Percentiles rank a stretch among this genome's conserved stretches.
Conservation (phyloP, 2,329 filamentous ascomycete species). For the Xylaria sp. region DNA sequence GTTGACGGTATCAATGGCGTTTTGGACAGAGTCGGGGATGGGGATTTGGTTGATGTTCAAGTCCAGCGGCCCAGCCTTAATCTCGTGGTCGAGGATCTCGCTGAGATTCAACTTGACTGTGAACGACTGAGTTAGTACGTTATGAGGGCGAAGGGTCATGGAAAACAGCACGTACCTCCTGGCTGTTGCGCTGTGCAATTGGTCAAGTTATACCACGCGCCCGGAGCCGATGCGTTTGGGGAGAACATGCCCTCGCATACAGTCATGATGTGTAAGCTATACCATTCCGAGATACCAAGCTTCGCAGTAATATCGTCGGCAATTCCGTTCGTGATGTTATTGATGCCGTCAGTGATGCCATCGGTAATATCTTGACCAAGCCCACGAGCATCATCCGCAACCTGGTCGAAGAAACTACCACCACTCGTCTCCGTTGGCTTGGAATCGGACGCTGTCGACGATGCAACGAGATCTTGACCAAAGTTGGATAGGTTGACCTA, state of each 20-base stretch:
- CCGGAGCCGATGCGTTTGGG: conserved; percentile 55
- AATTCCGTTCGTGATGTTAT: conserved; percentile 54
- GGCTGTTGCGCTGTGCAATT: conserved; percentile 57
- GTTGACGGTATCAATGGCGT: conserved; percentile 63
- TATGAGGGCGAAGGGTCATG: not conserved
- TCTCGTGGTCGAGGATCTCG: conserved; percentile 58
- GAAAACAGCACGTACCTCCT: conserved; percentile 51
- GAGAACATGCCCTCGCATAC: conserved; percentile 59
- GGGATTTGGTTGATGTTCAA: conserved; percentile 59
- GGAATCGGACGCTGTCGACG: conserved; percentile 41
- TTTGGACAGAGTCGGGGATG: conserved; percentile 57
- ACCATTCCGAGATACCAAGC: conserved; percentile 63
- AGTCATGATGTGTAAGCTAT: conserved; percentile 62
- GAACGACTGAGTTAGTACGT: conserved; percentile 18
- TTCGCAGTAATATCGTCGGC: conserved; percentile 55
- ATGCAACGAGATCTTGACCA: conserved; percentile 53
- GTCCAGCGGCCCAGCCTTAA: conserved; percentile 57
- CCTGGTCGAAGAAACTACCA: conserved; percentile 43
- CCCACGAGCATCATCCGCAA: conserved; percentile 42
- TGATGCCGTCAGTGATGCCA: conserved; percentile 52
- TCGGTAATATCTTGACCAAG: conserved; percentile 52
- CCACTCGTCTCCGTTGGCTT: conserved; percentile 42
- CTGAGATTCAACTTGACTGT: conserved; percentile 59
- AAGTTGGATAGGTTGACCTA: conserved; percentile 57
- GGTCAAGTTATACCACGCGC: conserved; percentile 56